phyloP scores from a whole-genome alignment of 1,139 yeast species.

The Geotrichum klebahnii region DNA sequence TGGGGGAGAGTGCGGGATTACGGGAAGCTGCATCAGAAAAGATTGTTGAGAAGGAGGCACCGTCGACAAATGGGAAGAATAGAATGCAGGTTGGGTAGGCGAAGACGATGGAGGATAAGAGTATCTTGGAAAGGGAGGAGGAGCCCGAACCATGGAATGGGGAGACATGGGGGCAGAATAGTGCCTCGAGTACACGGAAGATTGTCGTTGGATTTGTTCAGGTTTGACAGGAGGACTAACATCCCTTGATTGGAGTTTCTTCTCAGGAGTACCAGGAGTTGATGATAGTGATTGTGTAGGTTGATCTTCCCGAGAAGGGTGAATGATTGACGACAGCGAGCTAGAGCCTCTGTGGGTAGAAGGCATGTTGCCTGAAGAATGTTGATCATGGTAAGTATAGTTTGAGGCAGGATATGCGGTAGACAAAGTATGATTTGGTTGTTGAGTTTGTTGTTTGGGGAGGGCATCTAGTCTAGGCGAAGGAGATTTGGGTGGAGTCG shows the following conservation, averaged over 20 bases:
- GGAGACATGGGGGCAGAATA: constrained; percentile 3
- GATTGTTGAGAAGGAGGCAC: constrained; percentile 3
- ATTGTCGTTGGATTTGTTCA: too few relatives aligned
- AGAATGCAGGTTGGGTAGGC: constrained; percentile 10
- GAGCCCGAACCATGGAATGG: neutral
- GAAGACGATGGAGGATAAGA: neutral
- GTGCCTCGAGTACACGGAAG: neutral
- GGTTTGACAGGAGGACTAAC: too few relatives aligned
- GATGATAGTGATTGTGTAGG: neutral
- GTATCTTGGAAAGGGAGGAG: constrained; percentile 1
- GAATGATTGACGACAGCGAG: constrained; percentile 1
- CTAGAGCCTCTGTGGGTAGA: constrained; percentile 1
- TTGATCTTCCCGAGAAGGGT: neutral
- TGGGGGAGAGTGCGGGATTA: constrained; percentile 6
- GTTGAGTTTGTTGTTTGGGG: neutral
- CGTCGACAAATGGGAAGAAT: constrained; percentile 11
- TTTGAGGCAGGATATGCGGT: neutral
- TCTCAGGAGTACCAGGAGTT: too few relatives aligned
- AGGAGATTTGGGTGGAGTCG: neutral
- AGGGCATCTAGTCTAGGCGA: neutral
- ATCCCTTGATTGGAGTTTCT: too few relatives aligned
- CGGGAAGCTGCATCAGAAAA: neutral
- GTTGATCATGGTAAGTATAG: constrained; percentile 3
- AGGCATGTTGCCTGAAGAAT: neutral
- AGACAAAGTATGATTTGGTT: neutral